Evolutionary conservation across 2,329 filamentous ascomycete species (phyloP).

Genomic region (Microsporum audouinii): DNA sequence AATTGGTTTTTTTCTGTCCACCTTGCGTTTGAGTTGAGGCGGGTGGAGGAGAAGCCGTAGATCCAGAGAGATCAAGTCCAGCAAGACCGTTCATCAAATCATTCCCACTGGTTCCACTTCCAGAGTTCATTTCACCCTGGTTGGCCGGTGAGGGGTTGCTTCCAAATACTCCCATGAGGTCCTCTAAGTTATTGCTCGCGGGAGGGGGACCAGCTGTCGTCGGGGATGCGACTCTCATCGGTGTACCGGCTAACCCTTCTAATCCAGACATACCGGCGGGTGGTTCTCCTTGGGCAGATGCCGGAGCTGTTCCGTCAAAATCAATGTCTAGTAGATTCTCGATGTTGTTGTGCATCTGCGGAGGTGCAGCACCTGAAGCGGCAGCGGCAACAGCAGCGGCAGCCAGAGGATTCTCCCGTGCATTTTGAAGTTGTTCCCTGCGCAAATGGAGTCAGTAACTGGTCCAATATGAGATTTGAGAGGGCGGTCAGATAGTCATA

Average conservation of each 20-base stretch:
- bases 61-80: conserved; percentile 60
- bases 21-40: conserved; percentile 10
- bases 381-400: conserved; percentile 63
- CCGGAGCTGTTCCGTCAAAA: conserved; percentile 84
- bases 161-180: conserved; percentile 62
- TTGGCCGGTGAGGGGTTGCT: conserved; percentile 22
- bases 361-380: conserved; percentile 43
- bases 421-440: conserved; percentile 78
- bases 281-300: conserved; percentile 62
- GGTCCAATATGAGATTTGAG: background rate
- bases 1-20: conserved; percentile 39
- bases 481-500: conserved; percentile 25
- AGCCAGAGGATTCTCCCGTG: conserved; percentile 85
- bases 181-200: conserved; percentile 56
- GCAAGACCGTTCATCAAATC: conserved; percentile 75
- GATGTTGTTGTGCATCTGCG: conserved; percentile 58
- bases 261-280: conserved; percentile 53
- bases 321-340: conserved; percentile 95
- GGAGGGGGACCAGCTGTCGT: conserved; percentile 25
- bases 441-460: conserved; percentile 14
- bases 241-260: conserved; percentile 45
- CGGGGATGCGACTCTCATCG: conserved; percentile 40
- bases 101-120: conserved; percentile 25
- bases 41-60: conserved; percentile 19
- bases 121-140: conserved; percentile 21